Base-by-base conservation (phyloP, 78 protist species). In the Planoprotostelium fungivorum region DNA sequence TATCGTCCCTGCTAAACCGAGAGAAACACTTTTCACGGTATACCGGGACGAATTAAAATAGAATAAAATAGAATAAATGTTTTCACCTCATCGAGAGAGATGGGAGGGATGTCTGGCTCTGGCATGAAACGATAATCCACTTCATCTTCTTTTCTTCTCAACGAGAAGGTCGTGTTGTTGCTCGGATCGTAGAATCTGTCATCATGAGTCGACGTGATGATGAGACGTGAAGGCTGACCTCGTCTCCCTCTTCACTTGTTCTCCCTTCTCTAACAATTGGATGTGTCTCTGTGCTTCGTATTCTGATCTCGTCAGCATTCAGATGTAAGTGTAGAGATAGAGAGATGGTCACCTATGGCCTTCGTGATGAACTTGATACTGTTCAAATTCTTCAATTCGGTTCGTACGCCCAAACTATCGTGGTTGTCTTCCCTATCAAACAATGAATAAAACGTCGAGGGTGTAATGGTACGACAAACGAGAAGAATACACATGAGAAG, bases 341-440 rank as follows among this genome's bases (percentile, higher is more conserved):
- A 87, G 38, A 39, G 89, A 16, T 51, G 73, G 16, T 86, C 88
- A 38, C 91, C 96, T 0, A 97, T 95, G 34, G 97, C 94, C 1
- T 84, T 23, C 25, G 37, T 31, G 28, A 97, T 35, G 28, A 86
- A 84, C 36, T 91, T 91, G 10, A 94, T 37, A n/a, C 94, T 63
- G n/a, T 93, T 94, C 90, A 97, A 84, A 87, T 97, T 97, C 86
- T 97, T 97, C 29, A 97, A 28, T 35, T 97, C 98, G 0, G 89
- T 89, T 9, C 97, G 38, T 0, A 90, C 88, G 0, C 98, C 97
- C 16, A 88, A 38, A 28, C 10, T 36, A 5, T 34, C 37, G 0
- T 35, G 29, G 29, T 28, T 83, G n/a, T 29, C 85, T 25, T 90
- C 90, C 38, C 73, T 51, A 51, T 16, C 5, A 51, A 5, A 5